Percentiles rank a stretch among this genome's conserved stretches.
These are phyloP conservation scores for Pleurotus tuber-regium DNA, from an alignment of 768 basidiomycete genomes.

Conservation along the genomic window DNA sequence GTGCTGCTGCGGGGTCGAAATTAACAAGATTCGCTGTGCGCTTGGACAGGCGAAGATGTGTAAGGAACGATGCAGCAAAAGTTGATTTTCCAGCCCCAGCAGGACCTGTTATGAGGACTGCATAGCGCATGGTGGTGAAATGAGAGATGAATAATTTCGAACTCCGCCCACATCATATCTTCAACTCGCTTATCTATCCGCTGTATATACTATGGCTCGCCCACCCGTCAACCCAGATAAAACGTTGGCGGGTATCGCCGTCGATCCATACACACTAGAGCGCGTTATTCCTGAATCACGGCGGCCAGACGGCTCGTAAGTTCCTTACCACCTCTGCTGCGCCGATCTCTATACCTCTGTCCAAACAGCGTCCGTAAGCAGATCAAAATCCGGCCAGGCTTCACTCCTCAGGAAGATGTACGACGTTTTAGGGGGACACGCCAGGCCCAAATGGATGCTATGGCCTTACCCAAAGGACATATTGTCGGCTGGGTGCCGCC, in stretches of 20 bases:
- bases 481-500: constrained; percentile 80
- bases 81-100: constrained; percentile 98
- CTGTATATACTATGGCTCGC: constrained; percentile 53
- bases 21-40: constrained; percentile 92
- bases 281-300: constrained; percentile 85
- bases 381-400: constrained; percentile 87
- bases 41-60: constrained; percentile 80
- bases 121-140: constrained; percentile 68
- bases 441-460: constrained; percentile 69
- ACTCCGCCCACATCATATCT: constrained; percentile 26
- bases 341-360: constrained; percentile 11
- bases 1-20: constrained; percentile 90
- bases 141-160: constrained; percentile 19
- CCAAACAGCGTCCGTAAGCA: constrained; percentile 75
- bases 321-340: constrained; percentile 13
- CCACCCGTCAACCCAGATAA: constrained; percentile 75
- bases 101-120: constrained; percentile 89
- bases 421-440: constrained; percentile 79
- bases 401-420: constrained; percentile 93
- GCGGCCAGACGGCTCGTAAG: constrained; percentile 85
- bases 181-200: neutral
- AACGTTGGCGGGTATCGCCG: constrained; percentile 72
- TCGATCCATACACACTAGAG: constrained; percentile 84
- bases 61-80: constrained; percentile 84
- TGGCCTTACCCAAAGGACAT: constrained; percentile 69